A percentile compares a stretch with the other conserved stretches of the same genome.
Conservation (phyloP, 1,139 yeast species). For the Pichia sp. region DNA sequence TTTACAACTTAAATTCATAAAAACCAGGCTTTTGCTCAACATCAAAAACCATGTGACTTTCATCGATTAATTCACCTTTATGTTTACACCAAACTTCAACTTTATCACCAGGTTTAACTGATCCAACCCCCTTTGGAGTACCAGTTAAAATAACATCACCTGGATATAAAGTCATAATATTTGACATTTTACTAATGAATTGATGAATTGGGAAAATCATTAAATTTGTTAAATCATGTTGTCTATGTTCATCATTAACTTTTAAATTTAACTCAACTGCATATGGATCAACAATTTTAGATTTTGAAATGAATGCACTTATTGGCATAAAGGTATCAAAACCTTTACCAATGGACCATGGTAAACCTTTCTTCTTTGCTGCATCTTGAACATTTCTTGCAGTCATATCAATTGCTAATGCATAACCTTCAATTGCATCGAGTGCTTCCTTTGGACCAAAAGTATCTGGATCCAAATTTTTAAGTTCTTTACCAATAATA, state of each 20-base stretch:
- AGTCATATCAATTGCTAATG: constrained; percentile 86
- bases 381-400: constrained; percentile 95
- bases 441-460: constrained; percentile 65
- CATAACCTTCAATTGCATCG: constrained; percentile 76
- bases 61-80: constrained; percentile 50
- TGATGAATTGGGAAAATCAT: constrained; percentile 87
- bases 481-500: constrained; percentile 56
- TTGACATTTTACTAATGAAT: constrained; percentile 73
- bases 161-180: constrained; percentile 81
- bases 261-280: constrained; percentile 58
- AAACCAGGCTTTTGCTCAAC: constrained; percentile 77
- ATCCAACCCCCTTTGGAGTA: constrained; percentile 97
- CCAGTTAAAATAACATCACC: constrained; percentile 93
- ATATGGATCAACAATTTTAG: constrained; percentile 64
- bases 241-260: constrained; percentile 66
- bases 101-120: constrained; percentile 67
- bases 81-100: constrained; percentile 57
- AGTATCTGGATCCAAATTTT: constrained; percentile 48
- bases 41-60: constrained; percentile 45
- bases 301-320: constrained; percentile 62
- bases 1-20: constrained; percentile 46
- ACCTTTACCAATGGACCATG: constrained; percentile 96
- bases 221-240: constrained; percentile 70
- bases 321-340: constrained; percentile 92
- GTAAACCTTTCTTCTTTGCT: constrained; percentile 89